These are phyloP conservation scores for Suillus americanus DNA, from an alignment of 768 basidiomycete species.

Conservation along the genomic window DNA sequence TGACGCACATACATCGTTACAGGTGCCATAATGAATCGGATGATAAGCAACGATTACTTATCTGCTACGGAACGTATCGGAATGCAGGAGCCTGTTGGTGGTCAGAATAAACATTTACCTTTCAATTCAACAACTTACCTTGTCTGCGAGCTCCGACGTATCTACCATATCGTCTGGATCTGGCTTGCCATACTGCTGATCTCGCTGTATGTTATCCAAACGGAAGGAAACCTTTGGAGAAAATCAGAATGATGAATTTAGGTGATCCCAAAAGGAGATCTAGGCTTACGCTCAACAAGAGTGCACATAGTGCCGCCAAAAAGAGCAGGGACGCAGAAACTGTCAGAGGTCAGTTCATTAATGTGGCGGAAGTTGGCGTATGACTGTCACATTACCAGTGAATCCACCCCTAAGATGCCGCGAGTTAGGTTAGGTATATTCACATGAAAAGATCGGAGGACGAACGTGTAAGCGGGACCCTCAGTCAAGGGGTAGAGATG, in stretches of 20 bases:
- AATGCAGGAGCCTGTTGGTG: constrained; percentile 53
- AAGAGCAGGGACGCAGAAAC: neutral
- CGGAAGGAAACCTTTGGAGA: neutral
- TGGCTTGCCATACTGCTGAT: constrained; percentile 52
- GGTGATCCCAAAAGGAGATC: neutral
- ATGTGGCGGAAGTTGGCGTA: neutral
- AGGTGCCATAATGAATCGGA: neutral
- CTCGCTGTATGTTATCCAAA: constrained; percentile 36
- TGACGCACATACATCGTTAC: neutral
- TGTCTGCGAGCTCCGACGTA: constrained; percentile 64
- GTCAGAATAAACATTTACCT: neutral
- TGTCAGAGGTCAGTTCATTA: neutral
- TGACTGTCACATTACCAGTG: neutral
- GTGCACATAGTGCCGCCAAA: constrained; percentile 1
- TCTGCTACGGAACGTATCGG: constrained; percentile 47
- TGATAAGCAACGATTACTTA: neutral
- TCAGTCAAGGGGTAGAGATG: constrained; percentile 42
- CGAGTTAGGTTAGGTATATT: neutral
- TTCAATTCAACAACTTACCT: constrained; percentile 36
- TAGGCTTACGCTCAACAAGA: constrained; percentile 2
- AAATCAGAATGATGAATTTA: neutral
- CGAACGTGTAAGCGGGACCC: constrained; percentile 39
- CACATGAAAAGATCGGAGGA: neutral
- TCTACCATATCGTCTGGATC: constrained; percentile 50
- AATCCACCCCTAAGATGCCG: neutral